These are phyloP conservation scores for Cladorrhinum samala DNA, from an alignment of 495 filamentous ascomycete genomes.

Conservation along the genomic window DNA sequence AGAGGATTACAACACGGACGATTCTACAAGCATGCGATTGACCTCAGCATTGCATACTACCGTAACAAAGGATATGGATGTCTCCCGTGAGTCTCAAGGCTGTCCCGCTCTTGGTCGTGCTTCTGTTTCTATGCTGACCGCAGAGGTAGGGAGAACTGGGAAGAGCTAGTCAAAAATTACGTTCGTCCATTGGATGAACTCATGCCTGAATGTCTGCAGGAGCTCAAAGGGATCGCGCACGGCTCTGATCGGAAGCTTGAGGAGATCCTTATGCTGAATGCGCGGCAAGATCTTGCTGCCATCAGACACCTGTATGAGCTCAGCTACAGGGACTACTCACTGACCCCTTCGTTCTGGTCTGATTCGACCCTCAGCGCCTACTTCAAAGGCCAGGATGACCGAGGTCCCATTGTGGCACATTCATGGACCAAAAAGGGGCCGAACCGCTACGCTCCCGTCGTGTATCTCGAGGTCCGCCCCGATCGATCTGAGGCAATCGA, in stretches of 20 bases:
- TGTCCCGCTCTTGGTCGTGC: too few relatives aligned
- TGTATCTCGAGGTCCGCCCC: slow-evolving; percentile 25
- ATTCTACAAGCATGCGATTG: too few relatives aligned
- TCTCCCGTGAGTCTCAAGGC: too few relatives aligned
- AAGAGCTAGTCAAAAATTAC: too few relatives aligned
- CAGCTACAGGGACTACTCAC: not conserved
- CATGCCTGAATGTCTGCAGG: too few relatives aligned
- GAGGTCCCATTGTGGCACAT: not conserved
- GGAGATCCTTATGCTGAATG: not conserved
- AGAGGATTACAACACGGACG: too few relatives aligned
- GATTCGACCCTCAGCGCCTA: slow-evolving; percentile 5
- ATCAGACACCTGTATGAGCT: not conserved
- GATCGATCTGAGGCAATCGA: slow-evolving; percentile 10
- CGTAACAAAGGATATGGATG: too few relatives aligned
- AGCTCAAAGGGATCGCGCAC: not conserved
- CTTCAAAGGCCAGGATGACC: not conserved
- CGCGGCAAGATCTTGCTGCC: not conserved
- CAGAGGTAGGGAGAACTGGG: too few relatives aligned
- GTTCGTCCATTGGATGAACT: too few relatives aligned
- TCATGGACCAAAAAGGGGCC: slow-evolving; percentile 10
- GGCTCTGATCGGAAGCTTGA: not conserved
- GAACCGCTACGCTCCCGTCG: slow-evolving; percentile 10
- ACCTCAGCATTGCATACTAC: too few relatives aligned
- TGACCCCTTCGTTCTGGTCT: not conserved
- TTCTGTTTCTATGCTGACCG: too few relatives aligned